These are phyloP conservation scores for Gossypium davidsonii DNA, from an alignment of 441 rosid species.

Conservation along the genomic window DNA sequence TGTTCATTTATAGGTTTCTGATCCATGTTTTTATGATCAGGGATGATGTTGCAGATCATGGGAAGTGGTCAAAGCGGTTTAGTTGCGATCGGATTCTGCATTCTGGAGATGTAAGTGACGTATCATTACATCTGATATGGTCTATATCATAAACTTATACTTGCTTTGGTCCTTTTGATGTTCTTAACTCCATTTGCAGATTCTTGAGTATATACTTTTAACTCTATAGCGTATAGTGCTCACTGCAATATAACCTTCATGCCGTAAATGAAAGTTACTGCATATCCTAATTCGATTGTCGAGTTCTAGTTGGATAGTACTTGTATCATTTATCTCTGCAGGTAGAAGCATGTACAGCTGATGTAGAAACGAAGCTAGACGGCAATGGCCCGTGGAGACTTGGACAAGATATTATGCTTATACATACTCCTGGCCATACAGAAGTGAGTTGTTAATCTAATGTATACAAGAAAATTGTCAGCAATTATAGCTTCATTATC, in stretches of 20 bases:
- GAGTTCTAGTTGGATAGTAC: background rate
- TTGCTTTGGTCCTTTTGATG: background rate
- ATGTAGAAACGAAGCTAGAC: constrained; percentile 51
- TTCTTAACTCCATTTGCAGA: background rate
- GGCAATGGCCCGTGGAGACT: constrained; percentile 65
- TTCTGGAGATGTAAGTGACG: constrained; percentile 37
- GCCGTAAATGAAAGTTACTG: background rate
- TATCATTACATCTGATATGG: background rate
- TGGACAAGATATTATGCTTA: constrained; percentile 38
- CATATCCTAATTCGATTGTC: background rate
- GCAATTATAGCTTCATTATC: background rate
- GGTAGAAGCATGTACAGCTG: constrained; percentile 43
- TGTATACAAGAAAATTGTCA: background rate
- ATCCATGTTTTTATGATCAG: constrained; percentile 28
- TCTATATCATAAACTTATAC: background rate
- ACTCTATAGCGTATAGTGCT: background rate
- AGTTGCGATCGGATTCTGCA: constrained; percentile 44
- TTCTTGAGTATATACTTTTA: too few species aligned
- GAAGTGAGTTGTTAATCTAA: constrained; percentile 30
- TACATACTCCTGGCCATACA: constrained; percentile 57
- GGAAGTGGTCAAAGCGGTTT: constrained; percentile 51
- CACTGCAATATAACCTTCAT: background rate
- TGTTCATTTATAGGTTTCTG: constrained; percentile 8
- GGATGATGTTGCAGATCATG: constrained; percentile 74
- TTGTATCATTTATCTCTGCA: constrained; percentile 16